phyloP scores from a whole-genome alignment of 176 grass and related monocot species.

The maize (Zea mays) region DNA sequence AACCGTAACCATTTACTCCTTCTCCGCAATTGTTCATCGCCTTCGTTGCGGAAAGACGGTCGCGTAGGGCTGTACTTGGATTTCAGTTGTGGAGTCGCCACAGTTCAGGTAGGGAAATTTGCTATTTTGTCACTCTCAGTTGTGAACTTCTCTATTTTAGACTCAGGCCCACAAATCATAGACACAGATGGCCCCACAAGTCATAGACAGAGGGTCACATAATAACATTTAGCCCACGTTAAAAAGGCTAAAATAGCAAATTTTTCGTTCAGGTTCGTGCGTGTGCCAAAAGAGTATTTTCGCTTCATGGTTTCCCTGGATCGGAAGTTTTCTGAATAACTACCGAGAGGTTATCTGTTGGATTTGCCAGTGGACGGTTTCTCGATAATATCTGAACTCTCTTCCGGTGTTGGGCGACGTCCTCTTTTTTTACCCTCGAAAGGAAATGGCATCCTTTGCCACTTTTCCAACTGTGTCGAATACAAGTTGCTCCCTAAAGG shows the following conservation, averaged over 20 bases:
- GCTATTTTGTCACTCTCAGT: too few relatives aligned
- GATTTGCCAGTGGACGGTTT: constrained; percentile 30
- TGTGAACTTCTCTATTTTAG: too few relatives aligned
- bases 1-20: neutral
- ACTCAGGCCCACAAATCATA: too few relatives aligned
- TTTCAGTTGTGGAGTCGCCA: constrained; percentile 16
- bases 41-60: neutral
- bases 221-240: too few relatives aligned
- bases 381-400: constrained; percentile 34
- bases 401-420: neutral
- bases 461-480: constrained; percentile 44
- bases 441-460: constrained; percentile 34
- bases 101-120: neutral
- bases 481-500: constrained; percentile 37
- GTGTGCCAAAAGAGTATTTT: neutral
- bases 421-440: neutral
- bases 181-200: too few relatives aligned
- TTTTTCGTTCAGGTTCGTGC: constrained; percentile 3
- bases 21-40: neutral
- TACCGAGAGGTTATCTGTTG: constrained; percentile 32
- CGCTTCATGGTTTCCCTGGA: neutral
- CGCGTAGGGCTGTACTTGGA: neutral
- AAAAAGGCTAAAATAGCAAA: too few relatives aligned
- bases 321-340: constrained; percentile 26
- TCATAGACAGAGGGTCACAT: too few relatives aligned